Evolutionary conservation across 73 alveolate species (phyloP), one percentile per base, ranked within the genome.

Genomic region (Paraurostyla sp.): DNA sequence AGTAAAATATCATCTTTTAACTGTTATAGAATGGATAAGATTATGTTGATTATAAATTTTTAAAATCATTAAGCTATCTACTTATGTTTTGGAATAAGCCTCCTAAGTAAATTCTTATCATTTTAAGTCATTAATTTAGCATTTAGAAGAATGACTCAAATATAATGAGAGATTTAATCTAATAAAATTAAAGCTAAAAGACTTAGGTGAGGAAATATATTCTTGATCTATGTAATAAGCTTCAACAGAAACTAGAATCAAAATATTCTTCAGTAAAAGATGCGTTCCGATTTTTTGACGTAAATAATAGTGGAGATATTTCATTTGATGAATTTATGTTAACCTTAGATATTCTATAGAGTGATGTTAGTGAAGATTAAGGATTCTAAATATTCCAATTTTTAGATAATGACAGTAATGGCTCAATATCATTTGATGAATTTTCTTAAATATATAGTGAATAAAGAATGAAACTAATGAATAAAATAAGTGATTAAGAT

Each of bases 61-160:
- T 59, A 18, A 59, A 59, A 30, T 18, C 76, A 11, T 30, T 59
- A 27, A 59, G 76, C 23, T 59, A 59, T 59, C 32, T 59, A 30
- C 42, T 59, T 25, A 59, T 59, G 76, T 59, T 59, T 27, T 59
- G 76, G 76, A 59, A 2, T 7, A 59, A 59, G 23, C 76, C 76
- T 23, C 76, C 76, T 25, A 25, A 59, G 76, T 59, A 59, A 59
- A 4, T 25, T 59, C 9, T 11, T 25, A 59, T 27, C 11, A 25
- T 2, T 25, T 11, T 27, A 59, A 2, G 9, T 6, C 32, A 6
- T n/a, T 59, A 3, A 25, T 59, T 27, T 59, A 59, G 76, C 48
- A 59, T 11, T 11, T 59, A 9, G 4, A 59, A 59, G 49, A 59
- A 59, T 59, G 76, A 59, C 9, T 59, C 76, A 7, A 59, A 43